Conservation (phyloP, 2,329 filamentous ascomycete genomes). For the Gaeumannomyces sp. region DNA sequence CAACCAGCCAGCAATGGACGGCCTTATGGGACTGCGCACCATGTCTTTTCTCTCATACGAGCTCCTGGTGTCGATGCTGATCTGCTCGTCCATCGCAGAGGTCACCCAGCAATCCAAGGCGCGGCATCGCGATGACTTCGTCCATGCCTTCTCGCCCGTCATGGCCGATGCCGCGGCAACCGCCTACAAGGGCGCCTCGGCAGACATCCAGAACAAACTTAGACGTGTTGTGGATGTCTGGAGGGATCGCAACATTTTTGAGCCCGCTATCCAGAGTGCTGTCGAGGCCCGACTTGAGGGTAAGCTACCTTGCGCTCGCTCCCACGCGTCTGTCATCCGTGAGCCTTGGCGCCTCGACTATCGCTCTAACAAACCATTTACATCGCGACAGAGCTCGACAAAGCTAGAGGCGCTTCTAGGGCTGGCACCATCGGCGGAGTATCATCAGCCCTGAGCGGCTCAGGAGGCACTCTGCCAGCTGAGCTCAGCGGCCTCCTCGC, state of each 20-base stretch:
- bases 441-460: conserved; percentile 54
- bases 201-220: conserved; percentile 82
- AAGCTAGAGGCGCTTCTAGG: conserved; percentile 47
- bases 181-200: conserved; percentile 85
- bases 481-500: conserved; percentile 74
- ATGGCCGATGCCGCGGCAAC: conserved; percentile 83
- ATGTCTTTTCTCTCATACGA: conserved; percentile 11
- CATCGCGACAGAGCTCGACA: conserved; percentile 54
- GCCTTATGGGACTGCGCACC: not conserved
- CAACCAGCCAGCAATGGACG: not conserved
- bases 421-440: conserved; percentile 44
- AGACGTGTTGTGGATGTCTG: conserved; percentile 90
- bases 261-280: conserved; percentile 68
- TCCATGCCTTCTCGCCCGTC: conserved; percentile 83
- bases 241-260: conserved; percentile 82
- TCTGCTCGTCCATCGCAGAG: conserved; percentile 47
- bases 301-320: conserved; percentile 32
- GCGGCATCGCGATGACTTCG: conserved; percentile 85
- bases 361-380: not conserved
- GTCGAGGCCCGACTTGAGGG: conserved; percentile 76
- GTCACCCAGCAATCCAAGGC: conserved; percentile 95
- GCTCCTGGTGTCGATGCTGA: conserved; percentile 11
- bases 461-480: conserved; percentile 55
- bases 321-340: not conserved
- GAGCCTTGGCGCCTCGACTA: not conserved